phyloP scores from a whole-genome alignment of 192 early-diverging fungal genomes.

The Diversispora epigaea region DNA sequence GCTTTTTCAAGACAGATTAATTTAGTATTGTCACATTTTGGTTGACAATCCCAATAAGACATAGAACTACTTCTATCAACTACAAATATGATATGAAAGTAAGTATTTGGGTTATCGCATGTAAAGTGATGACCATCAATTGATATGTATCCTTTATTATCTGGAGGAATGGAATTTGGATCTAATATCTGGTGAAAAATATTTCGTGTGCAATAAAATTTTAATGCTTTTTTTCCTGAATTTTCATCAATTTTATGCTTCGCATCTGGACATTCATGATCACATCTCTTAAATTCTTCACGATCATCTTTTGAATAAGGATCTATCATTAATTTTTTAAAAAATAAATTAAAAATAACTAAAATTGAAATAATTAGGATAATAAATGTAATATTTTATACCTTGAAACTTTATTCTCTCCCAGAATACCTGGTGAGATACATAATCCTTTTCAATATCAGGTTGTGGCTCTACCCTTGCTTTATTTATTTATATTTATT shows the following conservation, averaged over 20 bases:
- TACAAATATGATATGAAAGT: constrained; percentile 32
- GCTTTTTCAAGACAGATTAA: not conserved
- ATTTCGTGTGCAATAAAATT: not conserved
- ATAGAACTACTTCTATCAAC: constrained; percentile 29
- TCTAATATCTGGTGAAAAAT: not conserved
- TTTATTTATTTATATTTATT: not conserved
- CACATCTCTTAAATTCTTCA: constrained; percentile 22
- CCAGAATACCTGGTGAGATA: constrained; percentile 1
- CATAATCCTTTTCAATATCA: constrained; percentile 16
- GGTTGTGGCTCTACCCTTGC: constrained; percentile 2
- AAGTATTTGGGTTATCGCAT: not conserved
- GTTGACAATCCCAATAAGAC: not conserved
- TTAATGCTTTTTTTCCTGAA: not conserved
- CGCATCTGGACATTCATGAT: constrained; percentile 25
- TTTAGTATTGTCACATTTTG: not conserved
- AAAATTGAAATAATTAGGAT: not conserved
- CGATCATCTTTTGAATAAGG: not conserved
- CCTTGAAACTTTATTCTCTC: constrained; percentile 28
- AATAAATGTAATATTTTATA: not conserved
- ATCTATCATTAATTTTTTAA: not conserved
- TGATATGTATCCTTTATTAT: constrained; percentile 29
- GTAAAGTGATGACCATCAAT: constrained; percentile 32
- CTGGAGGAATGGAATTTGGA: not conserved
- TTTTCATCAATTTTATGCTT: not conserved
- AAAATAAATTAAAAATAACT: not conserved